Evolutionary conservation across 23 red algal genomes (phyloP).

Genomic region (Gracilaria domingensis): DNA sequence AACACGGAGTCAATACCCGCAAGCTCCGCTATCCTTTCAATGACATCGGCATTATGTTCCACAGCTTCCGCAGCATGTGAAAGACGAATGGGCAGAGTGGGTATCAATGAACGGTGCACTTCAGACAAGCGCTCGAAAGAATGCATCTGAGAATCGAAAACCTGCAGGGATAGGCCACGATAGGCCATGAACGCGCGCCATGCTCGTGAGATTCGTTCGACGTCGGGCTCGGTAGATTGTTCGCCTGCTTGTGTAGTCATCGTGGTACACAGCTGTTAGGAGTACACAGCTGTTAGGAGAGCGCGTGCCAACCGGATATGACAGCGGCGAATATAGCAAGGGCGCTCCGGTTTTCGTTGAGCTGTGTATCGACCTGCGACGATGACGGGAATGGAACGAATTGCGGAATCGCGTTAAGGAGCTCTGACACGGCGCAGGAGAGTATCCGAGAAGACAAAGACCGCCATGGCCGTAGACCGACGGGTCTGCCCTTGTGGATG

Average conservation of each 20-base stretch:
- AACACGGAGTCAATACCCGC: conserved; percentile 47
- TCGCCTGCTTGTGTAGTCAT: conserved; percentile 32
- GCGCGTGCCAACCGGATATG: background rate
- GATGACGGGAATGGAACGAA: background rate
- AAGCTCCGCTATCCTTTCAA: conserved; percentile 67
- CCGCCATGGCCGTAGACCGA: background rate
- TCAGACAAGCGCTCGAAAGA: conserved; percentile 44
- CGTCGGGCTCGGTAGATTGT: conserved; percentile 34
- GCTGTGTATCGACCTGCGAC: background rate
- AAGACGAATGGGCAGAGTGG: conserved; percentile 62
- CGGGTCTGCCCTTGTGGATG: background rate
- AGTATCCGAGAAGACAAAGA: background rate
- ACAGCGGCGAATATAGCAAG: background rate
- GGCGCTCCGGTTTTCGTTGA: background rate
- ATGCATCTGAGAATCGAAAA: conserved; percentile 67
- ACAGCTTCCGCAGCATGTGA: conserved; percentile 73
- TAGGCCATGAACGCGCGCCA: conserved; percentile 68
- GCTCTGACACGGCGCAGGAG: background rate
- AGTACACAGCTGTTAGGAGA: background rate
- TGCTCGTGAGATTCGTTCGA: conserved; percentile 61
- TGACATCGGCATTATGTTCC: conserved; percentile 69
- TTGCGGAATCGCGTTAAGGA: background rate
- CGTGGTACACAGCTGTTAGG: background rate
- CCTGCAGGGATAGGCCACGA: conserved; percentile 65
- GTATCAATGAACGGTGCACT: conserved; percentile 36